Evolutionary conservation across 257 asterid species (phyloP), one percentile per base, ranked within the genome.

Genomic region (Primulina huaijiensis): DNA sequence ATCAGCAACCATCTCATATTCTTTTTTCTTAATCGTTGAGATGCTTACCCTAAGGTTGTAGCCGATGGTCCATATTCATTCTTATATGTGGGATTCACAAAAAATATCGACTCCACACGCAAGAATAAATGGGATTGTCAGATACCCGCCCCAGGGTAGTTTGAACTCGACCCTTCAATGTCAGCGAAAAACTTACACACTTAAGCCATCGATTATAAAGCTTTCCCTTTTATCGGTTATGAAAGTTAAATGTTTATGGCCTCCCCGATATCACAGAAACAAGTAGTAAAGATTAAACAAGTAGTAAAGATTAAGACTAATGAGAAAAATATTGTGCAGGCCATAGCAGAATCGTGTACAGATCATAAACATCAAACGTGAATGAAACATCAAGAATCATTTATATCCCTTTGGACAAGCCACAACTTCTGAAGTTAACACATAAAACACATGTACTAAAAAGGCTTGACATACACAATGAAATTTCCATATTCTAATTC

Each of bases 181-280:
- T 37, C 11, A 25, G 20, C 30, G 56, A 29, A 63, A 38, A 57
- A 14, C 66, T 35, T 21, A 38, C 46, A 58, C 55, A 7, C 9
- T 31, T 25, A 64, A 40, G 27, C 46, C 31, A 57, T 11, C 9
- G 16, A 63, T 14, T 43, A 34, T 16, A 70, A 40, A 2, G 7
- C 53, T 40, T 70, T 33, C 9, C 4, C 25, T n/a, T 35, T 63
- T 38, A 74, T 70, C 68, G 31, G 40, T 46, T 59, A 25, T 34
- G 31, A 2, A 16, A 71, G 43, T 60, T 55, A 46, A 34, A 19
- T 7, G 27, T 50, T 23, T n/a, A 38, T 60, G 35, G 29, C 5
- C 17, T 35, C 21, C 30, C 65, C 12, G 40, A 21, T 23, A 57
- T 35, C 20, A 25, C 25, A 35, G 69, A 50, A 60, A 37, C 57